phyloP scores from a whole-genome alignment of 257 asterid species.

The Salvia splendens region DNA sequence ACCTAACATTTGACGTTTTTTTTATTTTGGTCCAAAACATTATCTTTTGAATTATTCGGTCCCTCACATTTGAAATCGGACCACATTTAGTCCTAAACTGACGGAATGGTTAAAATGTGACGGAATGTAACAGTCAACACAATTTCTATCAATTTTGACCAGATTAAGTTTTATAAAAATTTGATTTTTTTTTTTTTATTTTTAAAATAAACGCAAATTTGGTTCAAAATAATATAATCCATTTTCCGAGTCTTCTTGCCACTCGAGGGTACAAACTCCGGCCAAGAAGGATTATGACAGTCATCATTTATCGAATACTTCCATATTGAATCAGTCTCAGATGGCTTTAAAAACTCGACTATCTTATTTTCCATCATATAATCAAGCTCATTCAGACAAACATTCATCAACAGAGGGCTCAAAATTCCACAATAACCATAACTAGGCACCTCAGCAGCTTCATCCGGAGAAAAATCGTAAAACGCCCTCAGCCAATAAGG shows the following conservation, averaged over 20 bases:
- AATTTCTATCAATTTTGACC: no score
- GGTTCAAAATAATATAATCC: slow-evolving; percentile 82
- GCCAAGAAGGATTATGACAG: slow-evolving; percentile 98
- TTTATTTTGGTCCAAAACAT: no score
- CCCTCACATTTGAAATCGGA: no score
- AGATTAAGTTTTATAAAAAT: no score
- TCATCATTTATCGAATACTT: slow-evolving; percentile 78
- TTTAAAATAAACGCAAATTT: no score
- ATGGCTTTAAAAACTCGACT: slow-evolving; percentile 68
- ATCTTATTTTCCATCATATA: slow-evolving; percentile 68
- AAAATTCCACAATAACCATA: slow-evolving; percentile 86
- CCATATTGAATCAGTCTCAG: slow-evolving; percentile 79
- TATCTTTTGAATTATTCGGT: no score
- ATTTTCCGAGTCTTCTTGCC: slow-evolving; percentile 84
- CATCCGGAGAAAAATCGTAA: slow-evolving; percentile 89
- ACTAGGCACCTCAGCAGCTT: slow-evolving; percentile 78
- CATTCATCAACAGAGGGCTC: slow-evolving; percentile 78
- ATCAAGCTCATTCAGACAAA: slow-evolving; percentile 76
- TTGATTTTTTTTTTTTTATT: no score
- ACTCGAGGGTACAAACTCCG: slow-evolving; percentile 92
- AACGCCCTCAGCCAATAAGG: slow-evolving; percentile 91
- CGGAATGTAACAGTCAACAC: no score
- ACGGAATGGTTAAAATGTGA: no score
- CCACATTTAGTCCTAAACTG: no score
- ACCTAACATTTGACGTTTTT: no score